These are phyloP conservation scores for Metschnikowia lachancei DNA, from an alignment of 805 yeast species.

Conservation along the genomic window DNA sequence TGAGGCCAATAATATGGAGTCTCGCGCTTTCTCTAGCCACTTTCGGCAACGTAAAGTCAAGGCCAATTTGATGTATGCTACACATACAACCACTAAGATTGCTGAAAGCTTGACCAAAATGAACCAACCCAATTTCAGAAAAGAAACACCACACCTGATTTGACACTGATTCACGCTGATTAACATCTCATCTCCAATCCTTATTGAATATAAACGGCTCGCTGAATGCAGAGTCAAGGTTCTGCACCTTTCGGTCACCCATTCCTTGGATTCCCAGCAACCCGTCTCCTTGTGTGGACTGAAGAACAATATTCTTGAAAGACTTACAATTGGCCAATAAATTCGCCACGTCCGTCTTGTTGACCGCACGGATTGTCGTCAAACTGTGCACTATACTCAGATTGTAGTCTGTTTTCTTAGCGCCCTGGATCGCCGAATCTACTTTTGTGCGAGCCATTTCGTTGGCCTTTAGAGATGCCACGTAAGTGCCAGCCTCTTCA, in stretches of 20 bases:
- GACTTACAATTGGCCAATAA: constrained; percentile 49
- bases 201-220: constrained; percentile 52
- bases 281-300: constrained; percentile 24
- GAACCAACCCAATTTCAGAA: too few species aligned
- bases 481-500: constrained; percentile 46
- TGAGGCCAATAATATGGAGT: too few species aligned
- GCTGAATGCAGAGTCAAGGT: constrained; percentile 39
- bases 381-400: constrained; percentile 44
- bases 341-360: constrained; percentile 54
- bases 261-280: constrained; percentile 44
- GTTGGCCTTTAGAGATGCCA: constrained; percentile 37
- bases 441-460: constrained; percentile 33
- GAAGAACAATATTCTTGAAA: constrained; percentile 39
- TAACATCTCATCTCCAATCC: constrained; percentile 21
- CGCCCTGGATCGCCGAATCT: constrained; percentile 43
- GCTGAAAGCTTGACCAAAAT: too few species aligned
- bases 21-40: too few species aligned
- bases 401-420: constrained; percentile 42
- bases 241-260: constrained; percentile 46
- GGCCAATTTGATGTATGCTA: too few species aligned
- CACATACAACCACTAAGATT: too few species aligned
- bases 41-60: too few species aligned
- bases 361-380: constrained; percentile 46
- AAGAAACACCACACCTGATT: too few species aligned
- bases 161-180: too few species aligned